These are phyloP conservation scores for Chalciporus pseudorubinellus DNA, from an alignment of 768 basidiomycete genomes.

Conservation along the genomic window DNA sequence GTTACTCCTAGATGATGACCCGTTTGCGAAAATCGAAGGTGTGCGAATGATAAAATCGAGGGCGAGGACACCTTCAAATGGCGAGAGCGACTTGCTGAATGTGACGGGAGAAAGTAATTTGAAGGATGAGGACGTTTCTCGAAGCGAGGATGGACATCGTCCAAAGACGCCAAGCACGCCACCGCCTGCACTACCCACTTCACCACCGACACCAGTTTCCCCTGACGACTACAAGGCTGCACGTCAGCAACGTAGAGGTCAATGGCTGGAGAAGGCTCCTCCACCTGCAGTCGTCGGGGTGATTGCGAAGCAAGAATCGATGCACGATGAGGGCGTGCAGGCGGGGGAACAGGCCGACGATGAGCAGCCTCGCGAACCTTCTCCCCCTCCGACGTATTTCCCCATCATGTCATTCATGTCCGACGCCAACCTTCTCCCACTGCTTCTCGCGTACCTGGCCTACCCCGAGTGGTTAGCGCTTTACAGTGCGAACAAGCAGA, in stretches of 20 bases:
- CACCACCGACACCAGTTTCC: slow-evolving; percentile 19
- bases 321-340: slow-evolving; percentile 12
- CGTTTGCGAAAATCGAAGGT: slow-evolving; percentile 55
- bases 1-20: slow-evolving; percentile 31
- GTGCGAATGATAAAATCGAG: slow-evolving; percentile 44
- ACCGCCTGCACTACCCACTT: not conserved
- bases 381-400: slow-evolving; percentile 36
- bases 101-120: not conserved
- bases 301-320: slow-evolving; percentile 23
- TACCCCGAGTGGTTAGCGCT: slow-evolving; percentile 73
- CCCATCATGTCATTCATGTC: slow-evolving; percentile 57
- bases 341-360: slow-evolving; percentile 3
- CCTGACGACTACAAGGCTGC: slow-evolving; percentile 41
- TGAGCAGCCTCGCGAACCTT: slow-evolving; percentile 19
- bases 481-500: slow-evolving; percentile 53
- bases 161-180: not conserved
- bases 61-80: slow-evolving; percentile 2
- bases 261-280: slow-evolving; percentile 38
- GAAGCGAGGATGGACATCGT: slow-evolving; percentile 10
- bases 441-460: slow-evolving; percentile 58
- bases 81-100: not conserved
- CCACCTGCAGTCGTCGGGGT: slow-evolving; percentile 36
- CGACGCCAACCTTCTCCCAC: slow-evolving; percentile 48
- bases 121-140: slow-evolving; percentile 1
- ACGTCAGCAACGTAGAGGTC: slow-evolving; percentile 40